phyloP scores from a whole-genome alignment of 139 green algal genomes.

The Ettlia oleoabundans region DNA sequence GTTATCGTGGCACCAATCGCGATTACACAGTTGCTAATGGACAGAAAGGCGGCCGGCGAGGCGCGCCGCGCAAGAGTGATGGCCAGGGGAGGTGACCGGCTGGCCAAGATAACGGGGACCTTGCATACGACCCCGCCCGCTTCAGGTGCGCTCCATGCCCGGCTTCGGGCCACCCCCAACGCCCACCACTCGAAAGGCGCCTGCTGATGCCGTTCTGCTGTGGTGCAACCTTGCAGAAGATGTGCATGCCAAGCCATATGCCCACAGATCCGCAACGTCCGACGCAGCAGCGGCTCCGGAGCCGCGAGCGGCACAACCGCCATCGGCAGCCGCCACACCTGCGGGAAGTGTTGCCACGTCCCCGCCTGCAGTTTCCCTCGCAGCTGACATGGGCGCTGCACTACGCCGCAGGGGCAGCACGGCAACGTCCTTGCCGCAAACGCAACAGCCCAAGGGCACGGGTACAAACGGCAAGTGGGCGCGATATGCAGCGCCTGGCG shows the following conservation, averaged over 20 bases:
- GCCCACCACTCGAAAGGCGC: no score
- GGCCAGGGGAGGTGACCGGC: conserved; percentile 9
- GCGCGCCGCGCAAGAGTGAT: conserved; percentile 5
- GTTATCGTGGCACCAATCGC: no score
- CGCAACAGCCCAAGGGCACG: conserved; percentile 18
- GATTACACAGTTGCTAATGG: neutral
- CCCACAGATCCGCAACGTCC: no score
- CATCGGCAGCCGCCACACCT: no score
- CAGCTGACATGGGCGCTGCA: neutral
- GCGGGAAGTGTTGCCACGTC: no score
- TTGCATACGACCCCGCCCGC: neutral
- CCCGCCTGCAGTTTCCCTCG: no score
- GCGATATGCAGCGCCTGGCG: neutral
- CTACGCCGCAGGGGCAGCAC: neutral
- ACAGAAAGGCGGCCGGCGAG: conserved; percentile 3
- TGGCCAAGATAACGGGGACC: conserved; percentile 12
- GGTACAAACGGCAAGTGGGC: conserved; percentile 23
- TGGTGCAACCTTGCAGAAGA: no score
- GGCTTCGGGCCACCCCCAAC: no score
- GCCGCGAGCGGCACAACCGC: no score
- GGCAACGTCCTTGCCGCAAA: neutral
- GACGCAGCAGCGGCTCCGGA: no score
- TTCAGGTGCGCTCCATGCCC: neutral
- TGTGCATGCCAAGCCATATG: no score
- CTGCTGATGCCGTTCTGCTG: no score